A percentile compares a stretch with the other conserved stretches of the same genome.
Evolutionary conservation across 805 yeast species (phyloP).

Genomic region (Tetrapisispora pingtungensis): DNA sequence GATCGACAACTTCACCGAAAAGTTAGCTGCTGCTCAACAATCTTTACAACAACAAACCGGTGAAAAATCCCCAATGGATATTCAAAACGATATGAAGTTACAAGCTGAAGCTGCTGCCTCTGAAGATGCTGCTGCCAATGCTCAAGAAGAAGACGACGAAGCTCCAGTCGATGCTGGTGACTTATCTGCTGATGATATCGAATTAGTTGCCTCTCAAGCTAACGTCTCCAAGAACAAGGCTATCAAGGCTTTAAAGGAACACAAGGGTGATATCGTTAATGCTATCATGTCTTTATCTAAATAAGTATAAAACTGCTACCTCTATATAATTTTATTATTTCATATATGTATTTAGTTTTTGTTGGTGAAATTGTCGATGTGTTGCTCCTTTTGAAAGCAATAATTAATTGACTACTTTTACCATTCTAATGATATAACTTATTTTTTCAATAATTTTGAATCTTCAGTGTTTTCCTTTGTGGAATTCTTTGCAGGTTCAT

Average conservation of each 20-base stretch:
- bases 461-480: too few species aligned
- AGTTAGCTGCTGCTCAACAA: conserved; percentile 74
- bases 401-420: too few species aligned
- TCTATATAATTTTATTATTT: background rate
- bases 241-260: conserved; percentile 76
- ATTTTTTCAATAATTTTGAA: background rate
- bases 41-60: conserved; percentile 35
- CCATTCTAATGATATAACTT: background rate
- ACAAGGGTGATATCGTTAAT: conserved; percentile 90
- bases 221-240: conserved; percentile 85
- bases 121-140: conserved; percentile 24
- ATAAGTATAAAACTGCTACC: conserved; percentile 7
- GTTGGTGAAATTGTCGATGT: too few species aligned
- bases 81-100: conserved; percentile 72
- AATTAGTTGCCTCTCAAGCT: conserved; percentile 84
- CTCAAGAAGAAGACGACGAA: conserved; percentile 43
- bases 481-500: background rate
- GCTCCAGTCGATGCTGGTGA: conserved; percentile 81
- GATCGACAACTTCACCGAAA: conserved; percentile 85
- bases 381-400: too few species aligned
- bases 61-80: conserved; percentile 60
- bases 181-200: conserved; percentile 69
- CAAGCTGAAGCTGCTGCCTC: conserved; percentile 39
- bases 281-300: conserved; percentile 76
- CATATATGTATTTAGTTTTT: too few species aligned